phyloP scores from a whole-genome alignment of 2,329 filamentous ascomycete genomes.

The Cladosporium colombiae region DNA sequence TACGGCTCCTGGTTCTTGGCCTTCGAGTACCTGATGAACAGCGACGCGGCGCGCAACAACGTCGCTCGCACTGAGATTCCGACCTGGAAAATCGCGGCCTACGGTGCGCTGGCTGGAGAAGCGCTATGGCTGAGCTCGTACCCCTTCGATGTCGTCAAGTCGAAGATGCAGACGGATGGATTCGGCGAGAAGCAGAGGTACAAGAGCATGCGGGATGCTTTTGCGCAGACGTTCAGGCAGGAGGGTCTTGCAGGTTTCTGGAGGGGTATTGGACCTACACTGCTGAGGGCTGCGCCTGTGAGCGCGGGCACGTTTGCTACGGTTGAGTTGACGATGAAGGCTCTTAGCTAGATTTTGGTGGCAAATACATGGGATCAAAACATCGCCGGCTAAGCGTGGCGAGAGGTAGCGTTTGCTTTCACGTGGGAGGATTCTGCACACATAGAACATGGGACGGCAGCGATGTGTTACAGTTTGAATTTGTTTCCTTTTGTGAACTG shows the following conservation, averaged over 20 bases:
- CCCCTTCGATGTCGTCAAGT: constrained; percentile 96
- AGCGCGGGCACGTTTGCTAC: constrained; percentile 97
- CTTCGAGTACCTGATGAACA: constrained; percentile 96
- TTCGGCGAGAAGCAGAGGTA: constrained; percentile 74
- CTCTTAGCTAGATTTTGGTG: constrained; percentile 36
- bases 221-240: constrained; percentile 73
- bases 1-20: constrained; percentile 95
- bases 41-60: constrained; percentile 75
- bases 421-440: not conserved
- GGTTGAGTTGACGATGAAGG: constrained; percentile 42
- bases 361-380: not conserved
- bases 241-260: constrained; percentile 87
- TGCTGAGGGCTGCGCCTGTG: constrained; percentile 94
- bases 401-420: not conserved
- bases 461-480: not conserved
- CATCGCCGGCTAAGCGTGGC: not conserved
- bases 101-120: constrained; percentile 92
- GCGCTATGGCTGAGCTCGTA: constrained; percentile 91
- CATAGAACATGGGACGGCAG: not conserved
- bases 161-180: constrained; percentile 98
- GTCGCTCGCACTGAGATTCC: constrained; percentile 76
- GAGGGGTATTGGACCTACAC: constrained; percentile 87
- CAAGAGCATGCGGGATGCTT: constrained; percentile 83
- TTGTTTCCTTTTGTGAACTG: not conserved
- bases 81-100: constrained; percentile 82